Conservation (phyloP, 306 rosid species). For the Coriaria nepalensis region DNA sequence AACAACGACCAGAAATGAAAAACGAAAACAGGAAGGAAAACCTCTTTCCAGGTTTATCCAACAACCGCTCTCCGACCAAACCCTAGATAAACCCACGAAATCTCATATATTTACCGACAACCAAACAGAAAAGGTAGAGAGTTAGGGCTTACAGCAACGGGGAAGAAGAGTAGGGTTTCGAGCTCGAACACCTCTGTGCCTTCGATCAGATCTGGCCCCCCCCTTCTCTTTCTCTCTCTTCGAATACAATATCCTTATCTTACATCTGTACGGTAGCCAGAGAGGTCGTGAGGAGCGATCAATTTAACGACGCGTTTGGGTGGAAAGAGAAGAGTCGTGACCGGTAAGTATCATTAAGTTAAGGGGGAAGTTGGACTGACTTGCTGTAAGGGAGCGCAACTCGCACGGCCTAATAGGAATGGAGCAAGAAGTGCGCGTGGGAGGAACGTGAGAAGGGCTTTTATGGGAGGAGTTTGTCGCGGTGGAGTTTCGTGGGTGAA, state of each 20-base stretch:
- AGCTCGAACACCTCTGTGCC: conserved; percentile 21
- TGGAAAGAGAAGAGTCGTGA: conserved; percentile 35
- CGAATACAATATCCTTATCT: conserved; percentile 26
- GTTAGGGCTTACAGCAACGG: conserved; percentile 17
- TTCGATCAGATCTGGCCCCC: conserved; percentile 59
- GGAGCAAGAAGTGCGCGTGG: background rate
- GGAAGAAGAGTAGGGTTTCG: conserved; percentile 30
- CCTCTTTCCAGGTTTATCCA: conserved; percentile 6
- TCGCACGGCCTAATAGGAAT: background rate
- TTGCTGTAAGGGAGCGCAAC: accelerated
- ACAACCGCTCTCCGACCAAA: conserved; percentile 12
- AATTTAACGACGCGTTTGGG: conserved; percentile 38
- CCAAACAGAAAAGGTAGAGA: background rate
- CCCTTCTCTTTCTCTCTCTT: conserved; percentile 59
- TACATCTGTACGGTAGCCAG: conserved; percentile 62
- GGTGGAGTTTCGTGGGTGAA: conserved; percentile 19
- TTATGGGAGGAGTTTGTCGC: conserved; percentile 14
- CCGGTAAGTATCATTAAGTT: conserved; percentile 32
- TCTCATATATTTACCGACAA: background rate
- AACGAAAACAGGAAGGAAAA: background rate
- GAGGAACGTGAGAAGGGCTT: background rate
- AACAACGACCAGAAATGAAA: background rate
- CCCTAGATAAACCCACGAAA: background rate
- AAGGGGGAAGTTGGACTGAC: conserved; percentile 23
- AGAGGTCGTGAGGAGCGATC: conserved; percentile 28